Conservation (phyloP, 1,139 yeast species). For the Hansenula sp. region DNA sequence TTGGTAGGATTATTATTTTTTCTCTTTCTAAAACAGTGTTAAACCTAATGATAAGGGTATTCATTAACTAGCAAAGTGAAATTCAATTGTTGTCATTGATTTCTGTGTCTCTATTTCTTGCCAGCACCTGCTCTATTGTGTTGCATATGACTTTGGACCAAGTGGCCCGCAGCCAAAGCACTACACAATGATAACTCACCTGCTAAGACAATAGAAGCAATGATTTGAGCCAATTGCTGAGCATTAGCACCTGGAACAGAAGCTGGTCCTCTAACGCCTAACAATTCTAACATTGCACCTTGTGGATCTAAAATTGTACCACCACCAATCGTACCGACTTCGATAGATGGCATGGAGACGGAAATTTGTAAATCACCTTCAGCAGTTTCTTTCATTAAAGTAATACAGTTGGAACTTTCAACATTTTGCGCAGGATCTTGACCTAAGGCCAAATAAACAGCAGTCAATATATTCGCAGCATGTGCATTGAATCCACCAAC, state of each 20-base stretch:
- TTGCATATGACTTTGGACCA: slow-evolving; percentile 96
- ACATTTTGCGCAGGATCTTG: slow-evolving; percentile 99
- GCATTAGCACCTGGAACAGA: slow-evolving; percentile 94
- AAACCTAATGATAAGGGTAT: neutral
- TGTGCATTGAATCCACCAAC: slow-evolving; percentile 98
- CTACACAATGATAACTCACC: slow-evolving; percentile 93
- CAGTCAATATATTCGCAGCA: slow-evolving; percentile 94
- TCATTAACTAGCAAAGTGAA: too few species aligned
- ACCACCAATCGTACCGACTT: slow-evolving; percentile 99
- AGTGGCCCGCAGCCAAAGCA: slow-evolving; percentile 97
- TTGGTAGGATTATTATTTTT: neutral
- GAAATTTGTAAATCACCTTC: slow-evolving; percentile 84
- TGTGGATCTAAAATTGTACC: slow-evolving; percentile 98
- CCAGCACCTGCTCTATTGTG: slow-evolving; percentile 69
- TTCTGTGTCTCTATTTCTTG: slow-evolving; percentile 6
- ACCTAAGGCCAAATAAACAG: slow-evolving; percentile 90
- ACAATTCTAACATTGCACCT: slow-evolving; percentile 89
- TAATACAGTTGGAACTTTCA: slow-evolving; percentile 95
- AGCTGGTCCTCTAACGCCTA: slow-evolving; percentile 95
- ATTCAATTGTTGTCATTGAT: too few species aligned
- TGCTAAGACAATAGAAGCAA: slow-evolving; percentile 93
- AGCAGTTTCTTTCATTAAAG: slow-evolving; percentile 77
- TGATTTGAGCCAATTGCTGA: slow-evolving; percentile 88
- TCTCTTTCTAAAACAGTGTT: too few species aligned
- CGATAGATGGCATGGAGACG: slow-evolving; percentile 98